These are phyloP conservation scores for Sapria himalayana DNA, from an alignment of 345 rosid species.

Conservation along the genomic window DNA sequence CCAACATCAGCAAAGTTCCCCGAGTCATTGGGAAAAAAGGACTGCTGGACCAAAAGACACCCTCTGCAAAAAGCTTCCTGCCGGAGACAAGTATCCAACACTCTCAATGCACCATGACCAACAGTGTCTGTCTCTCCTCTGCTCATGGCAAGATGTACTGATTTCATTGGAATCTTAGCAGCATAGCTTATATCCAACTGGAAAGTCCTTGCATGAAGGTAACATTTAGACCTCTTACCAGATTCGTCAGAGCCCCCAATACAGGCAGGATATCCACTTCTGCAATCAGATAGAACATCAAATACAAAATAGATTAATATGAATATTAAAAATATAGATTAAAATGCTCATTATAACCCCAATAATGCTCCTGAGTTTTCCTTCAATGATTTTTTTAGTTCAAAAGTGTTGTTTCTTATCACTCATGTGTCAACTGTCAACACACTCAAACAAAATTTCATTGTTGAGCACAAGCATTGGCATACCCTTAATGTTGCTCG, in stretches of 20 bases:
- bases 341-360: too few species aligned
- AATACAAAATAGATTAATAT: constrained; percentile 8
- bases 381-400: too few species aligned
- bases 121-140: constrained; percentile 24
- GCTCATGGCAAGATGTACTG: constrained; percentile 24
- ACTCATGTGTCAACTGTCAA: too few species aligned
- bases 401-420: too few species aligned
- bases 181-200: constrained; percentile 35
- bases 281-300: constrained; percentile 9
- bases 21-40: constrained; percentile 46
- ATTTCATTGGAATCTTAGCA: constrained; percentile 35
- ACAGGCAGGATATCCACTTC: constrained; percentile 14
- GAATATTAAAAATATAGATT: too few species aligned
- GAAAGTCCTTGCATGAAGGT: constrained; percentile 31
- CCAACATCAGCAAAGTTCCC: constrained; percentile 34
- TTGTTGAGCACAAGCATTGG: too few species aligned
- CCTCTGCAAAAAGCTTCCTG: constrained; percentile 76
- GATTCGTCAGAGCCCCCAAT: constrained; percentile 15
- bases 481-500: too few species aligned
- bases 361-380: too few species aligned
- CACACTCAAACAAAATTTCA: too few species aligned
- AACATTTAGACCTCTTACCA: constrained; percentile 39
- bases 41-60: constrained; percentile 71
- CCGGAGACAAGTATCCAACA: constrained; percentile 56
- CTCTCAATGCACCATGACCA: constrained; percentile 58